Conservation (phyloP, 1,284 basidiomycete species). For the Ganoderma sinense region DNA sequence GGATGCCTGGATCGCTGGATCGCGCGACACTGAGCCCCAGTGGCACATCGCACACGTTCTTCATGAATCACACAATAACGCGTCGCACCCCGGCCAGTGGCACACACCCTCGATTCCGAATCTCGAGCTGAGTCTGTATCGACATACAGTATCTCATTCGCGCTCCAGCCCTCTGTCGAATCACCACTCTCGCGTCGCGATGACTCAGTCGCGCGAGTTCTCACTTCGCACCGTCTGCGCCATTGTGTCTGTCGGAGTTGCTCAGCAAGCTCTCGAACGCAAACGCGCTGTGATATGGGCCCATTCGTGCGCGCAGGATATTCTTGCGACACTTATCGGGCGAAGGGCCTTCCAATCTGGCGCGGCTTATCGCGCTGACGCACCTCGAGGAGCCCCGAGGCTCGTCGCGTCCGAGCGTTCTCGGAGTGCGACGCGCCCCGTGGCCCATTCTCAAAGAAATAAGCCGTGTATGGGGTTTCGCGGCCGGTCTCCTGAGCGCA, state of each 20-base stretch:
- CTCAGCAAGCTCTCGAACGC: neutral
- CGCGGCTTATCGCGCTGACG: conserved; percentile 15
- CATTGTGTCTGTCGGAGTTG: neutral
- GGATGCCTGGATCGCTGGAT: neutral
- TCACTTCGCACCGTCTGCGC: neutral
- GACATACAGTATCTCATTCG: neutral
- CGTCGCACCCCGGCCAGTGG: neutral
- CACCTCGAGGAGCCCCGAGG: neutral
- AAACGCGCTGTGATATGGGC: neutral
- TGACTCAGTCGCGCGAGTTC: neutral
- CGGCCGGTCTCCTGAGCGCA: neutral
- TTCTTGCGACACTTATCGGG: neutral
- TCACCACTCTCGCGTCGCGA: neutral
- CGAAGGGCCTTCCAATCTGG: conserved; percentile 4
- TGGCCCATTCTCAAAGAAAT: neutral
- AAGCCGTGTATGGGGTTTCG: neutral
- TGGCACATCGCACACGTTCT: conserved; percentile 1
- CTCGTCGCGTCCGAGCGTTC: conserved; percentile 1
- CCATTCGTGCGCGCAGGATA: neutral
- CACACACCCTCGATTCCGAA: conserved; percentile 9
- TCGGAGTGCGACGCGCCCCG: neutral
- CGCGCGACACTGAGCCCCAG: neutral
- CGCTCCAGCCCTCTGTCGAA: conserved; percentile 5
- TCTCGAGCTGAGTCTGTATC: neutral
- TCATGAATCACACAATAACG: neutral